A percentile compares a stretch with the other conserved stretches of the same genome.
These are phyloP conservation scores for Toxicodendron radicans DNA, from an alignment of 345 rosid species.

Conservation along the genomic window DNA sequence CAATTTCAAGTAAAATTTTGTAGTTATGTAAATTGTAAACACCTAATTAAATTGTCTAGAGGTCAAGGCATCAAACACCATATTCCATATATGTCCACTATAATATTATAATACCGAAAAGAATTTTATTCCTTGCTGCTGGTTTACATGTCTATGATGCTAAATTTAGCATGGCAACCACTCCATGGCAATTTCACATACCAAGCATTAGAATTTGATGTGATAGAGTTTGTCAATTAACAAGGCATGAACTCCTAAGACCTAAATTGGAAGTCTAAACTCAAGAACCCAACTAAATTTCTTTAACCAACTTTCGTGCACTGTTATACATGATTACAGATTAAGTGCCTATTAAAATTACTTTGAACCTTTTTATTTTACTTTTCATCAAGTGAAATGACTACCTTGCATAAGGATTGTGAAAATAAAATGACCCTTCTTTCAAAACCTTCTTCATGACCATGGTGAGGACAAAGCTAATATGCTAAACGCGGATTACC, in stretches of 20 bases:
- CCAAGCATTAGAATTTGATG: neutral
- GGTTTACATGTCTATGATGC: neutral
- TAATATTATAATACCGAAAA: neutral
- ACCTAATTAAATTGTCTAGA: neutral
- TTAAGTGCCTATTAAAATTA: neutral
- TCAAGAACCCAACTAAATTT: neutral
- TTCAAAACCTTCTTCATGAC: neutral
- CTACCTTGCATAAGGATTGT: conserved; percentile 8
- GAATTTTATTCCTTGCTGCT: neutral
- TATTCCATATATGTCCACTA: neutral
- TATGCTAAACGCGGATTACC: conserved; percentile 39
- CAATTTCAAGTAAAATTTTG: neutral
- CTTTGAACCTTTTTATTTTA: neutral
- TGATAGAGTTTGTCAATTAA: no score
- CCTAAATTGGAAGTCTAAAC: no score
- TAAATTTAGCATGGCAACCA: neutral
- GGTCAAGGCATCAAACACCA: conserved; percentile 1
- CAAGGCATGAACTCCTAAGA: no score
- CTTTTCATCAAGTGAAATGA: neutral
- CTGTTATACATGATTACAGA: neutral
- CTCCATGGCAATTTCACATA: neutral
- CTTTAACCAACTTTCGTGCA: neutral
- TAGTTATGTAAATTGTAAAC: neutral
- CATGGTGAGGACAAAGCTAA: neutral
- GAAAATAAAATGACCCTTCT: conserved; percentile 10